These are phyloP conservation scores for Passalora sequoiae DNA, from an alignment of 2,329 filamentous ascomycete genomes.

Conservation along the genomic window DNA sequence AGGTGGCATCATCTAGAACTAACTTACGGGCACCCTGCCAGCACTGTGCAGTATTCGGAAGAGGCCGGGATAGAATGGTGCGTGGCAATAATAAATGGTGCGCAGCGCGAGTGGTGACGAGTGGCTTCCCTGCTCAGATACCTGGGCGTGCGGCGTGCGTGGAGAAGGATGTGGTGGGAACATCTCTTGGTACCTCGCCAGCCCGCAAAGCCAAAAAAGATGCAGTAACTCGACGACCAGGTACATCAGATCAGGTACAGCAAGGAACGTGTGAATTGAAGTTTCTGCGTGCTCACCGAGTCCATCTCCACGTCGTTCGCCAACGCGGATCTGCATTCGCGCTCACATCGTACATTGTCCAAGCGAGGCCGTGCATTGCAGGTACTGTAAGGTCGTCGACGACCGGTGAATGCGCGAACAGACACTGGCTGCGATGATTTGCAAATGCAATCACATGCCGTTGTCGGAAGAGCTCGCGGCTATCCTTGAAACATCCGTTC, in stretches of 20 bases:
- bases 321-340: constrained; percentile 3
- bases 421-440: background rate
- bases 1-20: background rate
- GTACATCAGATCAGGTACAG: constrained; percentile 20
- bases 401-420: constrained; percentile 1
- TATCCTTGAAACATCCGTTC: constrained; percentile 14
- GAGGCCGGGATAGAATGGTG: constrained; percentile 9
- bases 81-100: too few species aligned
- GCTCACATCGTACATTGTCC: constrained; percentile 6
- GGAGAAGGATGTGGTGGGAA: constrained; percentile 13
- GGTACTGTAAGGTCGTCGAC: background rate
- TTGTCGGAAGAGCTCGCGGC: constrained; percentile 9
- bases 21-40: too few species aligned
- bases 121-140: constrained; percentile 1
- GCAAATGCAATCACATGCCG: constrained; percentile 16
- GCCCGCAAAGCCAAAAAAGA: constrained; percentile 8
- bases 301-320: constrained; percentile 1
- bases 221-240: constrained; percentile 6
- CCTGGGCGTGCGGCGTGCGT: constrained; percentile 2
- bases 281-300: constrained; percentile 4
- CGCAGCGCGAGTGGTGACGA: constrained; percentile 8
- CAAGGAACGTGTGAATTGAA: constrained; percentile 14
- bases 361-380: background rate
- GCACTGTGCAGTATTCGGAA: too few species aligned
- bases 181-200: constrained; percentile 16